Evolutionary conservation across 257 asterid genomes (phyloP).

Genomic region (Solanum etuberosum): DNA sequence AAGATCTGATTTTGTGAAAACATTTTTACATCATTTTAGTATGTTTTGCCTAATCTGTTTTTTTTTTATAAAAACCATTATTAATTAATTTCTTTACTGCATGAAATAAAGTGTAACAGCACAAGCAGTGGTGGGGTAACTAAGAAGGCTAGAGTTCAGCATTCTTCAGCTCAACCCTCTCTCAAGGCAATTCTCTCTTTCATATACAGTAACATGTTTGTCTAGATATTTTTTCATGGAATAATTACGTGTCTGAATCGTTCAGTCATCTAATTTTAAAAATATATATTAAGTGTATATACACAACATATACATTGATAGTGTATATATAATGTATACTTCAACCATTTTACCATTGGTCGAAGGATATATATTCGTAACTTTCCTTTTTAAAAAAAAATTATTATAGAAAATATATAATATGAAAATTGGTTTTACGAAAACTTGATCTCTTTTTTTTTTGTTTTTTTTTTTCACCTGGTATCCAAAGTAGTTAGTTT

Average conservation of each 20-base stretch:
- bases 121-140: constrained; percentile 48
- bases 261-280: neutral
- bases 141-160: constrained; percentile 91
- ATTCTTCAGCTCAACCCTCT: constrained; percentile 69
- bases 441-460: neutral
- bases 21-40: neutral
- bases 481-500: neutral
- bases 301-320: neutral
- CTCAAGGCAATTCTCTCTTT: constrained; percentile 44
- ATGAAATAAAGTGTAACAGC: constrained; percentile 46
- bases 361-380: neutral
- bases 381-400: neutral
- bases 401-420: no score
- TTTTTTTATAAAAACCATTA: neutral
- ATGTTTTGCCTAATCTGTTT: neutral
- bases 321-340: neutral
- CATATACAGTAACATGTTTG: neutral
- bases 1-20: neutral
- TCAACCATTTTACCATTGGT: neutral
- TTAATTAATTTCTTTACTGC: neutral
- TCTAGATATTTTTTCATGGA: neutral
- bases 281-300: neutral
- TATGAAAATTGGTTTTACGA: neutral
- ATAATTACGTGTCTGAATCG: neutral
- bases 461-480: neutral